These are phyloP conservation scores for Penicillium griseofulvum DNA, from an alignment of 2,329 filamentous ascomycete genomes.

Conservation along the genomic window DNA sequence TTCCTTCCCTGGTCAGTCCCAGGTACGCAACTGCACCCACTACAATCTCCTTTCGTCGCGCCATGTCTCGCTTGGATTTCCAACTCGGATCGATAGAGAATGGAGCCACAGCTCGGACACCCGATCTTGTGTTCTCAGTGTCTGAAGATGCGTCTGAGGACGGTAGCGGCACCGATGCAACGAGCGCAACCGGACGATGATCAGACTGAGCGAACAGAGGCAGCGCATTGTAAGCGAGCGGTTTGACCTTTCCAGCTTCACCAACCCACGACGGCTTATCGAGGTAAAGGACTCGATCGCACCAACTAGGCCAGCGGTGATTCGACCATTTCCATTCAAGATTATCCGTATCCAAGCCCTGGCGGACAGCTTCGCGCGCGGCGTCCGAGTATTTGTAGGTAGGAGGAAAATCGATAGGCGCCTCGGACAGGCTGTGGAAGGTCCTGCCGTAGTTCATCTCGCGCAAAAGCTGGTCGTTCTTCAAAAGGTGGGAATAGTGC, in stretches of 20 bases:
- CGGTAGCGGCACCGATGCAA: slow-evolving; percentile 62
- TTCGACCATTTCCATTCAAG: slow-evolving; percentile 69
- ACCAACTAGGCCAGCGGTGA: slow-evolving; percentile 90
- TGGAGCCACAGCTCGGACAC: slow-evolving; percentile 49
- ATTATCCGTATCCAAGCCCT: slow-evolving; percentile 25
- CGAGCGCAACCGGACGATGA: slow-evolving; percentile 78
- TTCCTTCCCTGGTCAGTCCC: slow-evolving; percentile 48
- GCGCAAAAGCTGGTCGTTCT: slow-evolving; percentile 72
- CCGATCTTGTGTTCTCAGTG: slow-evolving; percentile 30
- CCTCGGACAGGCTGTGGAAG: slow-evolving; percentile 75
- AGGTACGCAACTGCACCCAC: slow-evolving; percentile 60
- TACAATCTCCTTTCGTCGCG: slow-evolving; percentile 58
- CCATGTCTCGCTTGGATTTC: slow-evolving; percentile 52
- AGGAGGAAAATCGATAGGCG: slow-evolving; percentile 74
- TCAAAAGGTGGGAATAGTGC: slow-evolving; percentile 67
- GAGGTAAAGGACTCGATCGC: slow-evolving; percentile 81
- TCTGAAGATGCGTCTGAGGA: slow-evolving; percentile 25
- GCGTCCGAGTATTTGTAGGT: slow-evolving; percentile 80
- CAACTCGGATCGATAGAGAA: slow-evolving; percentile 59
- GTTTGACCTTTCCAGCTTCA: slow-evolving; percentile 44
- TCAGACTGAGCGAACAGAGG: slow-evolving; percentile 81
- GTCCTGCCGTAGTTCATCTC: slow-evolving; percentile 69
- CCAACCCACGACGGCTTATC: slow-evolving; percentile 57
- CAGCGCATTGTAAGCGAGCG: slow-evolving; percentile 67
- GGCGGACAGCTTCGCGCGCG: slow-evolving; percentile 39